Percentiles rank a stretch among this genome's conserved stretches.
phyloP scores from a whole-genome alignment of 257 asterid genomes.

The Mitragyna speciosa region DNA sequence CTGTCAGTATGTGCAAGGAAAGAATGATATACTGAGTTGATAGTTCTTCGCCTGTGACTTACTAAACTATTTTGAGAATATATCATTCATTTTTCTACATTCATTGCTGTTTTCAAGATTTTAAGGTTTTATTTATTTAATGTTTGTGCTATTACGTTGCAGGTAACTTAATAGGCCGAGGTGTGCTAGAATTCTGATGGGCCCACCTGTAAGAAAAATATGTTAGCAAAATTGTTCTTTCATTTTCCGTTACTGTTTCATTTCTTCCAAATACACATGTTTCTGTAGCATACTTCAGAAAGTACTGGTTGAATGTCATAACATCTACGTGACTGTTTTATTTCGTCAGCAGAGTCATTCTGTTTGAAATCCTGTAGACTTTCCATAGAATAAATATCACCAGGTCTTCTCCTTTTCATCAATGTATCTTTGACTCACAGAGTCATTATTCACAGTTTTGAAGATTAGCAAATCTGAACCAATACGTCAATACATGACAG shows the following conservation, averaged over 20 bases:
- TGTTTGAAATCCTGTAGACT: background rate
- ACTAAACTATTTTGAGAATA: background rate
- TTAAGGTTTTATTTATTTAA: background rate
- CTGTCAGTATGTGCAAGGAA: background rate
- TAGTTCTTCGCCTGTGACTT: background rate
- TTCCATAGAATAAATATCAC: background rate
- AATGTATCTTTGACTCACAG: background rate
- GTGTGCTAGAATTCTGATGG: conserved; percentile 85
- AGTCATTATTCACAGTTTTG: background rate
- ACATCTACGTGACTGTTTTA: background rate
- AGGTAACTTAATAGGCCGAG: conserved; percentile 94
- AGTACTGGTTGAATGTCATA: background rate
- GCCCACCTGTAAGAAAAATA: conserved; percentile 71
- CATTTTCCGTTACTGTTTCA: background rate
- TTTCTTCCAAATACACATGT: conserved; percentile 7
- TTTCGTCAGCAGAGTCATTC: background rate
- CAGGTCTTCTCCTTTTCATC: background rate
- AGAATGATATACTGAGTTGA: background rate
- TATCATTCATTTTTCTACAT: background rate
- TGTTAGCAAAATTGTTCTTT: background rate
- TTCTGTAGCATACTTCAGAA: background rate
- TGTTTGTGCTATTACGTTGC: conserved; percentile 1
- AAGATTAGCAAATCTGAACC: background rate
- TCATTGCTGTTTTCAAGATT: background rate
- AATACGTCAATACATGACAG: background rate